Percentiles rank a stretch among this genome's conserved stretches.
phyloP scores from a whole-genome alignment of 2,329 filamentous ascomycete species.

The Scedosporium boydii region DNA sequence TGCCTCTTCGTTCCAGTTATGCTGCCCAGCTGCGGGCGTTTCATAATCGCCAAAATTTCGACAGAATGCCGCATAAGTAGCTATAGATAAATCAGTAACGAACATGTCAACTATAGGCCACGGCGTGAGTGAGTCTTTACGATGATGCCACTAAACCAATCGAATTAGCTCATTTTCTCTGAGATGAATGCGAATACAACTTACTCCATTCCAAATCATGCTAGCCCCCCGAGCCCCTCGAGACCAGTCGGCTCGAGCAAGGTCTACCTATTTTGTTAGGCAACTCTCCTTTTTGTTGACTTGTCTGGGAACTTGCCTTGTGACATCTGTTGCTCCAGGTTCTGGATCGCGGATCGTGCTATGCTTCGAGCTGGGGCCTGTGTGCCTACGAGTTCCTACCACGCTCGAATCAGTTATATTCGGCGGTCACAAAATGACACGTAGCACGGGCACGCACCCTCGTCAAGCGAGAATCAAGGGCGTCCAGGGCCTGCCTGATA shows the following conservation, averaged over 20 bases:
- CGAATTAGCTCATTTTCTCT: neutral
- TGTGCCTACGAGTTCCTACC: too few relatives aligned
- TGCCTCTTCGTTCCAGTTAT: conserved; percentile 37
- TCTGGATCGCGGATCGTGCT: too few relatives aligned
- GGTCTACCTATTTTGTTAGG: too few relatives aligned
- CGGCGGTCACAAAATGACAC: neutral
- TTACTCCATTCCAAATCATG: too few relatives aligned
- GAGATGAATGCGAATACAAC: too few relatives aligned
- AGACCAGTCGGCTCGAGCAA: too few relatives aligned
- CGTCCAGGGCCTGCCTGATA: conserved; percentile 21
- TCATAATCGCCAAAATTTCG: conserved; percentile 26
- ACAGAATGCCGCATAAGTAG: conserved; percentile 31
- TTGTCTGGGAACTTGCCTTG: too few relatives aligned
- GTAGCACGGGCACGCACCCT: conserved; percentile 16
- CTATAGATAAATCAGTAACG: conserved; percentile 13
- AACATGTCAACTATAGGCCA: neutral
- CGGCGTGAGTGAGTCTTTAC: neutral
- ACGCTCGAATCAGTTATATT: neutral
- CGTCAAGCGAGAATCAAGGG: conserved; percentile 20
- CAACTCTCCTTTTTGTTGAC: too few relatives aligned
- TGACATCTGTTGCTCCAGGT: too few relatives aligned
- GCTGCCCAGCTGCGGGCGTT: conserved; percentile 16
- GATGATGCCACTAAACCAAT: conserved; percentile 17
- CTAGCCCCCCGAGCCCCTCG: too few relatives aligned
- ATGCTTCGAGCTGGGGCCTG: too few relatives aligned